Base-by-base conservation (phyloP, 345 rosid species). In the Corymbia maculata region DNA sequence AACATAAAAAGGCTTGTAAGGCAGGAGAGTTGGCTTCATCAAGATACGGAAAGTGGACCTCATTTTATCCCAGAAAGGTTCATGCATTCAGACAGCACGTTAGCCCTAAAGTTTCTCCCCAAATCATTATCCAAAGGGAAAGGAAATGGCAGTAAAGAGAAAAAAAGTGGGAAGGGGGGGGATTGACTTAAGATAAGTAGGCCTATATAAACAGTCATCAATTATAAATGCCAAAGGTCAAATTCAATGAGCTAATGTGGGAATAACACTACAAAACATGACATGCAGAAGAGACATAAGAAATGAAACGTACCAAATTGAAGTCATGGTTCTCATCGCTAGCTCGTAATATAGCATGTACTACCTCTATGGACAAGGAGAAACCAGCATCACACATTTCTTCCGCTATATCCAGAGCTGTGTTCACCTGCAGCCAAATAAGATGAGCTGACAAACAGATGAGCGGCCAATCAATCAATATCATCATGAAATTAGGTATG, bases 361-460 rank as follows among this genome's bases (percentile, higher is more conserved):
- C 70, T 28, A 90, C 90, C 89, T 90, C 90, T 50, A 94, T 85
- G 11, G 96, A 93, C 91, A 95, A 55, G 52, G 90, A 85, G 90
- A 94, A 88, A 87, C 94, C 97, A 52, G 49, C 94, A 88, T 93
- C 92, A 90, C 91, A 91, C 94, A 97, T 94, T 90, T 93, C 89
- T 52, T 96, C 95, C 55, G 92, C 94, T 66, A 95, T 52, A 90
- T 95, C 97, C 91, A 98, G 93, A 86, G 99, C 98, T 44, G 86
- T 91, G 88, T 93, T 94, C 91, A 97, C 98, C 99, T 98, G 89
- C 87, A 89, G 85, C 85, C 8, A 85, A 87, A 90, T 52, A 87
- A 91, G 90, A 26, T 79, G 50, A 87, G 87, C 47, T 22, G 68
- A 14, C 32, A 88, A 55, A 44, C 50, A 24, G 82, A 70, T 70